These are phyloP conservation scores for Neofusicoccum parvum DNA, from an alignment of 2,329 filamentous ascomycete genomes.

Conservation along the genomic window DNA sequence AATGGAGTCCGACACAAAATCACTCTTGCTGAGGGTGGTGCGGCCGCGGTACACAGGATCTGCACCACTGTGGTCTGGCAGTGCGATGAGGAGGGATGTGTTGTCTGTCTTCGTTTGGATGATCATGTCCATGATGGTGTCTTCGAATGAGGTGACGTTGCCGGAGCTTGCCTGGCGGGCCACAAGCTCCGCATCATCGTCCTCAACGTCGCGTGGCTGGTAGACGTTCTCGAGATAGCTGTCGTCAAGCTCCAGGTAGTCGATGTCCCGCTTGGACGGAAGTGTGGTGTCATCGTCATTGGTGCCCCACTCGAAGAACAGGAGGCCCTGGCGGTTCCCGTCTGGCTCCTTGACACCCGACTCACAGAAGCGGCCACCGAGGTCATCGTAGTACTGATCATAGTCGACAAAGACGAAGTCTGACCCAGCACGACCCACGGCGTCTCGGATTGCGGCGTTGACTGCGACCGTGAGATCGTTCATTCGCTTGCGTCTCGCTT, in stretches of 20 bases:
- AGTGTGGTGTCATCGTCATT: constrained; percentile 31
- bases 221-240: background rate
- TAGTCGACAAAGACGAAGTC: constrained; percentile 33
- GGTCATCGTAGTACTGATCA: constrained; percentile 24
- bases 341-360: constrained; percentile 30
- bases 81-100: background rate
- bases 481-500: constrained; percentile 28
- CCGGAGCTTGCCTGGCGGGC: background rate
- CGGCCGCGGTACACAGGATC: background rate
- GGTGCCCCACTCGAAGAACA: constrained; percentile 38
- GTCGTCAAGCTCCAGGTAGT: background rate
- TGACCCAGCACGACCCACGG: constrained; percentile 24
- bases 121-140: background rate
- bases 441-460: constrained; percentile 29
- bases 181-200: background rate
- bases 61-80: background rate
- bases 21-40: background rate
- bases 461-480: constrained; percentile 33
- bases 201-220: background rate
- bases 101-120: background rate
- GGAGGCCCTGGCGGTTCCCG: constrained; percentile 29
- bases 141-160: background rate
- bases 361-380: constrained; percentile 33
- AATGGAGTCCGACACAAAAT: constrained; percentile 28
- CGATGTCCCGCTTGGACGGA: background rate